Percentiles rank a stretch among this genome's conserved stretches.
Evolutionary conservation across 2,329 filamentous ascomycete genomes (phyloP).

Genomic region (Neonectria sp.): DNA sequence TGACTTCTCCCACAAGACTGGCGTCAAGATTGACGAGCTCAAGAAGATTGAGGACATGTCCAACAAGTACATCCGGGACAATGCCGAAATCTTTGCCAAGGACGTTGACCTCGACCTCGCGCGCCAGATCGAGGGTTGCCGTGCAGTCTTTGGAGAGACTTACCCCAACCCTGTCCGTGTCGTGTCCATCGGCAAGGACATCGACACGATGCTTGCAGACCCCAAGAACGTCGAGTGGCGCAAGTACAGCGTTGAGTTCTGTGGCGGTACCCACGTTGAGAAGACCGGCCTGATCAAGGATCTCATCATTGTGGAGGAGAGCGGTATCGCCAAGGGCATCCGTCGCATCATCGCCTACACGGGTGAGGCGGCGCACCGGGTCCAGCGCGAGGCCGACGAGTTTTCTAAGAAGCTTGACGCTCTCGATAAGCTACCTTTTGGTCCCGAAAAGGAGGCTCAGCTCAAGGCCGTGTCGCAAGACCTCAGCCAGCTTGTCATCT

Average conservation of each 20-base stretch:
- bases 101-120: slow-evolving; percentile 89
- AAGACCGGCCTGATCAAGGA: slow-evolving; percentile 96
- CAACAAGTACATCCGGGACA: slow-evolving; percentile 90
- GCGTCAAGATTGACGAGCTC: slow-evolving; percentile 84
- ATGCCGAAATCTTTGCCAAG: slow-evolving; percentile 86
- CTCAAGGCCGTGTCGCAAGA: slow-evolving; percentile 85
- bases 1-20: slow-evolving; percentile 94
- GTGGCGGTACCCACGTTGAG: slow-evolving; percentile 95
- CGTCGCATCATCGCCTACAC: slow-evolving; percentile 96
- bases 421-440: slow-evolving; percentile 80
- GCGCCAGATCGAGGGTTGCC: slow-evolving; percentile 87
- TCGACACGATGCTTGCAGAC: slow-evolving; percentile 88
- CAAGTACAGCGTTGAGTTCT: slow-evolving; percentile 95
- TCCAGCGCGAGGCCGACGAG: slow-evolving; percentile 82
- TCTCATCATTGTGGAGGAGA: slow-evolving; percentile 92
- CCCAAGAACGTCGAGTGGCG: slow-evolving; percentile 88
- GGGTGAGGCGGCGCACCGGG: slow-evolving; percentile 86
- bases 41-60: slow-evolving; percentile 88
- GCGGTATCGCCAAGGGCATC: slow-evolving; percentile 97
- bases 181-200: slow-evolving; percentile 91
- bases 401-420: slow-evolving; percentile 79
- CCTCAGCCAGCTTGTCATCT: slow-evolving; percentile 86
- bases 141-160: slow-evolving; percentile 97
- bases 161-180: slow-evolving; percentile 98
- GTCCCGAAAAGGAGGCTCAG: slow-evolving; percentile 84